These are phyloP conservation scores for Triglochin maritima DNA, from an alignment of 106 monocot genomes.

Conservation along the genomic window DNA sequence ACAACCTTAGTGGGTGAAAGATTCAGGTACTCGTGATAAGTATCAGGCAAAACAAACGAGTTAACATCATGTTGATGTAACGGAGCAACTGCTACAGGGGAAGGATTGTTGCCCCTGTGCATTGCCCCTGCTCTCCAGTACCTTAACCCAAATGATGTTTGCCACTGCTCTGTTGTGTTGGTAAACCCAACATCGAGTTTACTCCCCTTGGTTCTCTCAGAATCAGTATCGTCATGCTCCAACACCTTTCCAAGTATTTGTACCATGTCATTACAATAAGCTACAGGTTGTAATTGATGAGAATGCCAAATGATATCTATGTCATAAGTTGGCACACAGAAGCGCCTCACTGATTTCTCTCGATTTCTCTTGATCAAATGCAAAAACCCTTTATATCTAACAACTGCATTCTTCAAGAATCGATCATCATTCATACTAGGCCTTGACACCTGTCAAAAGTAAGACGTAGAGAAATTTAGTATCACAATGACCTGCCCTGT, in stretches of 20 bases:
- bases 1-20: conserved; percentile 32
- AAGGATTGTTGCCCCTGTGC: conserved; percentile 48
- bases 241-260: conserved; percentile 59
- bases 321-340: conserved; percentile 91
- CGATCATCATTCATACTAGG: conserved; percentile 42
- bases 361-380: conserved; percentile 68
- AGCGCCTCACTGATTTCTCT: conserved; percentile 43
- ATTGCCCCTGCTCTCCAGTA: conserved; percentile 91
- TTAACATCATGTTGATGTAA: not conserved
- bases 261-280: conserved; percentile 69
- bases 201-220: conserved; percentile 71
- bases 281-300: conserved; percentile 71
- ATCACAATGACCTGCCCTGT: conserved; percentile 38
- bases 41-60: not conserved
- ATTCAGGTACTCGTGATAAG: conserved; percentile 16
- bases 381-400: conserved; percentile 85
- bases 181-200: conserved; percentile 78
- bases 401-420: conserved; percentile 52
- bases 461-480: not conserved
- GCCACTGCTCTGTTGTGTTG: conserved; percentile 67
- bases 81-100: conserved; percentile 27
- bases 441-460: conserved; percentile 51
- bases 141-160: conserved; percentile 63
- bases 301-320: conserved; percentile 95
- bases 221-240: conserved; percentile 90